phyloP scores from a whole-genome alignment of 306 rosid species.

The Begonia loranthoides region DNA sequence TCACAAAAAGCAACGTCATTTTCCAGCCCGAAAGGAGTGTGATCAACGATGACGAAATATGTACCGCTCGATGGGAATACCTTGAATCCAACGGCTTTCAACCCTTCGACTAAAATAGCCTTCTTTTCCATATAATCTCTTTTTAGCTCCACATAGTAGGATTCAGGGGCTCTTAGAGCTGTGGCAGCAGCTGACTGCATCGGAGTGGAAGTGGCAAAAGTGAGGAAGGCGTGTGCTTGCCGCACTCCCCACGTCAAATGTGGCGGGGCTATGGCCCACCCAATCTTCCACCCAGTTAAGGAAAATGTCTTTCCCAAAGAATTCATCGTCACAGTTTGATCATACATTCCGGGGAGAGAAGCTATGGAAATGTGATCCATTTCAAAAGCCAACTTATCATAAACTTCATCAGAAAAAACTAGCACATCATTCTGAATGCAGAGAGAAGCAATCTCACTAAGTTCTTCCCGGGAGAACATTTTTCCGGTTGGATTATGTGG shows the following conservation, averaged over 20 bases:
- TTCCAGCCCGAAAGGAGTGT: slow-evolving; percentile 79
- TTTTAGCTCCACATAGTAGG: slow-evolving; percentile 60
- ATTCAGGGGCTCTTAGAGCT: slow-evolving; percentile 86
- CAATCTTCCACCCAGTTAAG: slow-evolving; percentile 87
- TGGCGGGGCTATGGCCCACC: slow-evolving; percentile 82
- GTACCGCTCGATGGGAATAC: slow-evolving; percentile 84
- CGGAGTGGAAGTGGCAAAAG: slow-evolving; percentile 71
- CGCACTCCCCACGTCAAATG: slow-evolving; percentile 79
- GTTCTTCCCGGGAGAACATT: slow-evolving; percentile 68
- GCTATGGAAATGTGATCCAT: slow-evolving; percentile 80
- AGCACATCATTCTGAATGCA: slow-evolving; percentile 81
- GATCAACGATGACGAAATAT: slow-evolving; percentile 84
- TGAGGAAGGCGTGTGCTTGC: slow-evolving; percentile 64
- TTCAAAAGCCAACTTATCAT: slow-evolving; percentile 84
- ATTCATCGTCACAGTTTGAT: slow-evolving; percentile 77
- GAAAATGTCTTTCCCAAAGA: slow-evolving; percentile 91
- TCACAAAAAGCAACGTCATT: slow-evolving; percentile 77
- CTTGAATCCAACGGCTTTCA: slow-evolving; percentile 72
- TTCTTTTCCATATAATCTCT: slow-evolving; percentile 68
- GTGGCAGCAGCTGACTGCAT: slow-evolving; percentile 86
- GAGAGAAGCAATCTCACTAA: slow-evolving; percentile 53
- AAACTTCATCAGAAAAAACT: slow-evolving; percentile 75
- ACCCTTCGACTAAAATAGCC: slow-evolving; percentile 69
- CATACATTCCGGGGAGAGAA: slow-evolving; percentile 83
- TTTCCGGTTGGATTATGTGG: slow-evolving; percentile 91